phyloP scores from a whole-genome alignment of 306 rosid genomes.

The Acacia crassicarpa region DNA sequence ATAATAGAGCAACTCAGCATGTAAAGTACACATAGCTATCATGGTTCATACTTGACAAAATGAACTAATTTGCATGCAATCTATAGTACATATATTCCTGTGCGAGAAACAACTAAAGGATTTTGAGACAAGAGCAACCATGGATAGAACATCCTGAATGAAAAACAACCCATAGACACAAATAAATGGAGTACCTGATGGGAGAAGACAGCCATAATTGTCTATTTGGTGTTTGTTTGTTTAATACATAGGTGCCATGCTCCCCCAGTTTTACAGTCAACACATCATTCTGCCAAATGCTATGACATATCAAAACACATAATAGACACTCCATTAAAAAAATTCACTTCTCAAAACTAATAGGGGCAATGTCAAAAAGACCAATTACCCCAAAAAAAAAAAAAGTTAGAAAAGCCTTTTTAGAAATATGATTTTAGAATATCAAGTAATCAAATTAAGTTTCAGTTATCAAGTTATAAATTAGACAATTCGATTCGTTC shows the following conservation, averaged over 20 bases:
- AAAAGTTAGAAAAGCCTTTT: not conserved
- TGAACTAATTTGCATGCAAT: conserved; percentile 3
- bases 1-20: not conserved
- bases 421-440: not conserved
- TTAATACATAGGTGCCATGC: conserved; percentile 59
- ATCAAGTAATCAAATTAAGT: not conserved
- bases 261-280: conserved; percentile 62
- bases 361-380: not conserved
- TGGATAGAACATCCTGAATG: not conserved
- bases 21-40: not conserved
- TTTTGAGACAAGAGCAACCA: not conserved
- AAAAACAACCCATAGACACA: not conserved
- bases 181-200: conserved; percentile 53
- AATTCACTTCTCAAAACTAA: conserved; percentile 15
- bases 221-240: conserved; percentile 73
- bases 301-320: conserved; percentile 14
- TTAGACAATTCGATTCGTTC: conserved; percentile 5
- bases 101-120: not conserved
- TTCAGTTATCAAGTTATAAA: not conserved
- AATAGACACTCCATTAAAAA: conserved; percentile 5
- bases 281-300: conserved; percentile 54
- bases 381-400: not conserved
- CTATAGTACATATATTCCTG: not conserved
- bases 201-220: conserved; percentile 79
- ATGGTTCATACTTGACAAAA: not conserved